Evolutionary conservation across 495 filamentous ascomycete genomes (phyloP).

Genomic region (Amphirosellinia nigrospora): DNA sequence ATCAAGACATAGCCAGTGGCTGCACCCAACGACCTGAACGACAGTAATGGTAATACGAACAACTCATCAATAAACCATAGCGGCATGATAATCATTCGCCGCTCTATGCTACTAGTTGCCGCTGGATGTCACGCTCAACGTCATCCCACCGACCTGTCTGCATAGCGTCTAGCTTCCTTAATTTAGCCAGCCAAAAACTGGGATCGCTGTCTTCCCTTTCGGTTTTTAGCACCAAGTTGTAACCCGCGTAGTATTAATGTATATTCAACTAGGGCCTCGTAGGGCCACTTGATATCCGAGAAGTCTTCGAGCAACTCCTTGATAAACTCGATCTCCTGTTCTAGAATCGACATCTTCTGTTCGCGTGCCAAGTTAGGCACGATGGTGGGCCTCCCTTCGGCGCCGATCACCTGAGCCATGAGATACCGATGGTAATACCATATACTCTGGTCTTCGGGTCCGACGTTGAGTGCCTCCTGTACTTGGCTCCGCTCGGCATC

Average conservation of each 20-base stretch:
- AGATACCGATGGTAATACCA: slow-evolving; percentile 86
- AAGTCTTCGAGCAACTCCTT: slow-evolving; percentile 77
- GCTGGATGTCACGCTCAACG: slow-evolving; percentile 50
- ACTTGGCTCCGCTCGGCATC: slow-evolving; percentile 79
- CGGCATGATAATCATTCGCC: slow-evolving; percentile 14
- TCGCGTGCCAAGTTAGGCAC: slow-evolving; percentile 63
- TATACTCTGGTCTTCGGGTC: slow-evolving; percentile 87
- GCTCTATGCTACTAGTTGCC: slow-evolving; percentile 15
- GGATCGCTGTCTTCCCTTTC: slow-evolving; percentile 54
- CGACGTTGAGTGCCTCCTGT: slow-evolving; percentile 76
- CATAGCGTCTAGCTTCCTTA: slow-evolving; percentile 73
- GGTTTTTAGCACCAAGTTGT: slow-evolving; percentile 40
- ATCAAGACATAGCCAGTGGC: slow-evolving; percentile 20
- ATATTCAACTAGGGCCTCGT: slow-evolving; percentile 75
- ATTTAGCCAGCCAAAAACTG: slow-evolving; percentile 64
- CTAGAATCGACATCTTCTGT: slow-evolving; percentile 70
- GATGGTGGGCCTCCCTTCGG: slow-evolving; percentile 57
- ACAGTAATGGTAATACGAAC: neutral
- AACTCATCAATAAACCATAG: slow-evolving; percentile 3
- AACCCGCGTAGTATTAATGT: slow-evolving; percentile 57
- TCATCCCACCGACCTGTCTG: slow-evolving; percentile 72
- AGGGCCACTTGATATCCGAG: slow-evolving; percentile 79
- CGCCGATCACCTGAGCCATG: slow-evolving; percentile 63
- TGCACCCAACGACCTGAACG: neutral
- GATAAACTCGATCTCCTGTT: slow-evolving; percentile 69